phyloP scores from a whole-genome alignment of 2,329 filamentous ascomycete genomes.

The Fusarium solani-melongenae region DNA sequence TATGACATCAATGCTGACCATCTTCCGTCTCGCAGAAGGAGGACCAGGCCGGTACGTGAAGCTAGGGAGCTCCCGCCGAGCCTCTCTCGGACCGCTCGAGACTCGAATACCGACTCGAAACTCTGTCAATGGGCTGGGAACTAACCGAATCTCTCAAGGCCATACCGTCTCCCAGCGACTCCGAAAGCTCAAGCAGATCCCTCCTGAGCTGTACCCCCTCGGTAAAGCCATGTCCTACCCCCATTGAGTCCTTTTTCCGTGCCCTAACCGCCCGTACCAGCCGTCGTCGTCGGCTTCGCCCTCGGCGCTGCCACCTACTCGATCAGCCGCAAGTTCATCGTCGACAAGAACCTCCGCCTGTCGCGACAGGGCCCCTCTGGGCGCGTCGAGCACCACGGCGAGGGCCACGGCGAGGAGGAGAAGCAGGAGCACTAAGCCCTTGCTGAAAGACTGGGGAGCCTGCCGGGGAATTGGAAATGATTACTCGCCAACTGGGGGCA shows the following conservation, averaged over 20 bases:
- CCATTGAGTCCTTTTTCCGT: slow-evolving; percentile 27
- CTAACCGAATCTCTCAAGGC: slow-evolving; percentile 64
- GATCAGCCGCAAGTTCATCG: slow-evolving; percentile 80
- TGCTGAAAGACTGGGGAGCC: slow-evolving; percentile 13
- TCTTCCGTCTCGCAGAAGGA: slow-evolving; percentile 63
- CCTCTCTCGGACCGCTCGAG: slow-evolving; percentile 25
- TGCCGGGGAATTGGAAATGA: slow-evolving; percentile 27
- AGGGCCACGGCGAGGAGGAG: slow-evolving; percentile 26
- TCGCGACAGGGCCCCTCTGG: slow-evolving; percentile 71
- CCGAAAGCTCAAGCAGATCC: slow-evolving; percentile 88
- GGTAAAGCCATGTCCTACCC: slow-evolving; percentile 64
- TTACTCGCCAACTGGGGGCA: slow-evolving; percentile 28
- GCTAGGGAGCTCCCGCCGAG: slow-evolving; percentile 12
- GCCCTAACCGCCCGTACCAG: slow-evolving; percentile 58
- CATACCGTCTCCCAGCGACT: slow-evolving; percentile 98
- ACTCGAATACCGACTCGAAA: slow-evolving; percentile 12
- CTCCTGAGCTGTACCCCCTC: slow-evolving; percentile 92
- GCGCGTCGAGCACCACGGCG: slow-evolving; percentile 49
- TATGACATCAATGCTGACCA: slow-evolving; percentile 42
- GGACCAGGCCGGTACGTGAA: slow-evolving; percentile 73
- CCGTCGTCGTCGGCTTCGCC: slow-evolving; percentile 88
- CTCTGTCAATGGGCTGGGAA: slow-evolving; percentile 29
- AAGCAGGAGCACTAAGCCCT: slow-evolving; percentile 48
- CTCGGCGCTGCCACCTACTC: slow-evolving; percentile 86
- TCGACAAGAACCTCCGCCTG: slow-evolving; percentile 94